A percentile compares a stretch with the other conserved stretches of the same genome.
phyloP scores from a whole-genome alignment of 305 asterid genomes.

The Plantago lanceolata region DNA sequence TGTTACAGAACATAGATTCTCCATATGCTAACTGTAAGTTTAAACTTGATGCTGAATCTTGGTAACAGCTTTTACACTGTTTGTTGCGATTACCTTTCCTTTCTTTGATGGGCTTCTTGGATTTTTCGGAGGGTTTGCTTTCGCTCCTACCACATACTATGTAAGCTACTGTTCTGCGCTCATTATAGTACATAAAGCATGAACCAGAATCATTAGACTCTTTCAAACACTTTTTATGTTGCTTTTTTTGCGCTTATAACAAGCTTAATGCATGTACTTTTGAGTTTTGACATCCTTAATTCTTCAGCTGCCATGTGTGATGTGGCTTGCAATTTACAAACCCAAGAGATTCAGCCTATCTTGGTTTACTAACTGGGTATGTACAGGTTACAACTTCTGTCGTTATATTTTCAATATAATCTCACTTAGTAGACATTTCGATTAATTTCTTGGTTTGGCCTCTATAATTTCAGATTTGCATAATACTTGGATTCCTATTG shows the following conservation, averaged over 20 bases:
- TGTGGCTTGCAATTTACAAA: slow-evolving; percentile 31
- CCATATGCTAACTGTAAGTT: background rate
- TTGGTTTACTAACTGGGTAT: slow-evolving; percentile 36
- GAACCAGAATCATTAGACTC: background rate
- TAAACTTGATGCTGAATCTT: background rate
- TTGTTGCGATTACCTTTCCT: slow-evolving; percentile 11
- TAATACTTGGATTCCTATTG: slow-evolving; percentile 25
- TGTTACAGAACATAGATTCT: background rate
- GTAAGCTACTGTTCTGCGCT: background rate
- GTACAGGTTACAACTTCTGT: background rate
- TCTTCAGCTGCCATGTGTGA: slow-evolving; percentile 33
- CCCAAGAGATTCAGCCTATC: slow-evolving; percentile 30
- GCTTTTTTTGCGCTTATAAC: background rate
- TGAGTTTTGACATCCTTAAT: background rate
- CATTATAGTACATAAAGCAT: background rate
- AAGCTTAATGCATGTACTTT: background rate
- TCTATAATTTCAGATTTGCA: slow-evolving; percentile 25
- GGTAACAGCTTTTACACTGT: slow-evolving; percentile 7
- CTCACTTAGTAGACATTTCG: background rate
- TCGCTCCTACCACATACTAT: slow-evolving; percentile 17
- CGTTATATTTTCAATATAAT: background rate
- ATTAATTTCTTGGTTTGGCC: background rate
- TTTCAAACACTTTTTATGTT: background rate
- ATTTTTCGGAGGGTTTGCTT: slow-evolving; percentile 13
- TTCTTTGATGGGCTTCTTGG: slow-evolving; percentile 14